Percentiles rank a stretch among this genome's conserved stretches.
phyloP scores from a whole-genome alignment of 78 protist genomes.

The Capsaspora owczarzaki region DNA sequence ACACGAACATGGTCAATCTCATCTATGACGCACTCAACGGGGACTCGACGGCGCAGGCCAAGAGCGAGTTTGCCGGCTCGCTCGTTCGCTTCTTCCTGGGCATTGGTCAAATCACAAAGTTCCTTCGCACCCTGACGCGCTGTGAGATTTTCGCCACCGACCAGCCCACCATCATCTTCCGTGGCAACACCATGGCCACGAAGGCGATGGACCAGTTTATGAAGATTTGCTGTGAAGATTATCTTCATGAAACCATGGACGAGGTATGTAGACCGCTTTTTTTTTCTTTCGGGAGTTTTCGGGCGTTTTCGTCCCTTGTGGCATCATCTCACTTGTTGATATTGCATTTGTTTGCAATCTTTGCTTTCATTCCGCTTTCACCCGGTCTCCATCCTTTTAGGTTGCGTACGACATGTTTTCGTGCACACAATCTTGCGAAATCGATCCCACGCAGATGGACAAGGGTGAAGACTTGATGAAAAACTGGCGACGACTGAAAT shows the following conservation, averaged over 20 bases:
- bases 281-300: no score
- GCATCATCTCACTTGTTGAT: no score
- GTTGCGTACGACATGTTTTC: no score
- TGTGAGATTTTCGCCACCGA: neutral
- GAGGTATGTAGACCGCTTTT: neutral
- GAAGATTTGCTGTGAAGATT: slow-evolving; percentile 2
- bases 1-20: no score
- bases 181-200: slow-evolving; percentile 55
- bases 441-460: slow-evolving; percentile 47
- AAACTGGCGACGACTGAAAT: slow-evolving; percentile 21
- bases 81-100: neutral
- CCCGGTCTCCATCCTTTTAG: no score
- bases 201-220: slow-evolving; percentile 44
- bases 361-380: no score
- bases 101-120: neutral
- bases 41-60: no score
- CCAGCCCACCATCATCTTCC: slow-evolving; percentile 23
- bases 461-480: slow-evolving; percentile 43
- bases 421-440: no score
- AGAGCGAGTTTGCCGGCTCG: neutral
- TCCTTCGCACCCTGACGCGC: neutral
- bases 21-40: no score
- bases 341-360: no score
- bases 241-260: no score
- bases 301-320: no score